Evolutionary conservation across 352 stramenopile species (phyloP).

Genomic region (Blastocystis sp.): DNA sequence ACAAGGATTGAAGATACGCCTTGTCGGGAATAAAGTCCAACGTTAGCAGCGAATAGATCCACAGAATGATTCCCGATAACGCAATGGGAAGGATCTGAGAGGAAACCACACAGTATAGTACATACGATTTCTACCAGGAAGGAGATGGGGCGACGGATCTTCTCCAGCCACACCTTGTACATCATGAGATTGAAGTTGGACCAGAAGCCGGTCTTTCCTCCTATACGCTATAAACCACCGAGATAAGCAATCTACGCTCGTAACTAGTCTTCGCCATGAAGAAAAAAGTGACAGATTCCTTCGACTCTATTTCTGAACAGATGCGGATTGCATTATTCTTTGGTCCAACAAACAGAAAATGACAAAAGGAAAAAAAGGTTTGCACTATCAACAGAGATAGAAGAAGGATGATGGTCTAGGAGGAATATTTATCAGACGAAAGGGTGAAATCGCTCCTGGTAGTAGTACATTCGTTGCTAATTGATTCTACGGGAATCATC

Average conservation of each 20-base stretch:
- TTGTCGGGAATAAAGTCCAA: conserved; percentile 41
- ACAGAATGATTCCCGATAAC: conserved; percentile 48
- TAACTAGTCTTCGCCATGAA: not conserved
- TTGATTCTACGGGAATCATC: no score
- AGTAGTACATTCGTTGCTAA: no score
- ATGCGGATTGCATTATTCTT: not conserved
- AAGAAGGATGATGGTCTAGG: not conserved
- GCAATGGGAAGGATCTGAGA: conserved; percentile 27
- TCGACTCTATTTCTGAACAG: not conserved
- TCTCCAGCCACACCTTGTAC: conserved; percentile 56
- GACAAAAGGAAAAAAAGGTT: not conserved
- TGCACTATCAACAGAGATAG: not conserved
- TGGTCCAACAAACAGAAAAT: not conserved
- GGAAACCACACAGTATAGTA: not conserved
- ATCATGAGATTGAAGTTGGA: conserved; percentile 57
- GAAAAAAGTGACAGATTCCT: not conserved
- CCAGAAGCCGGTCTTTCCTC: conserved; percentile 36
- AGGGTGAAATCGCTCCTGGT: no score
- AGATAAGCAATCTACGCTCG: not conserved
- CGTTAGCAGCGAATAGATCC: conserved; percentile 50
- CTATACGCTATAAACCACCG: not conserved
- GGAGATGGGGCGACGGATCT: conserved; percentile 48
- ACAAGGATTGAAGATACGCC: not conserved
- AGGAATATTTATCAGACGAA: no score
- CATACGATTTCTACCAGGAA: conserved; percentile 55